Percentiles rank a stretch among this genome's conserved stretches.
These are phyloP conservation scores for Syzygium grande DNA, from an alignment of 345 rosid species.

Conservation along the genomic window DNA sequence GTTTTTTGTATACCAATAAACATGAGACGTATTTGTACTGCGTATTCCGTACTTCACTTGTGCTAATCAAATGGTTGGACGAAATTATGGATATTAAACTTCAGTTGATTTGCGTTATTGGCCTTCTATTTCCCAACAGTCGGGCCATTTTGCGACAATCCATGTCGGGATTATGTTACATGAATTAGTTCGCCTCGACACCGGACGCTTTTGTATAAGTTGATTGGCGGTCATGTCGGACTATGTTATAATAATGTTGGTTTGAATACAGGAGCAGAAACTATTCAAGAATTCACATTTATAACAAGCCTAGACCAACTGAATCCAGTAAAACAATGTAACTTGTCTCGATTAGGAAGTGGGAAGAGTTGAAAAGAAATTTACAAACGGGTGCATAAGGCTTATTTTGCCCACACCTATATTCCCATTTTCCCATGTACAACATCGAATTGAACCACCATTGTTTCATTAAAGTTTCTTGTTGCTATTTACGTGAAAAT, in stretches of 20 bases:
- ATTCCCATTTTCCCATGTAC: no score
- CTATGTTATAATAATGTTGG: neutral
- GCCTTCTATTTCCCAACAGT: neutral
- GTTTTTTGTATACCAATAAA: neutral
- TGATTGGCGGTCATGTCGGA: fast-evolving
- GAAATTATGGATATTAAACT: neutral
- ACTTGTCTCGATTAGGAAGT: no score
- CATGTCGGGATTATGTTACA: neutral
- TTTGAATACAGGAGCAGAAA: neutral
- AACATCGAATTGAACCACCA: no score
- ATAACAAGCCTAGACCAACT: neutral
- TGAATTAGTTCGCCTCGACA: fast-evolving
- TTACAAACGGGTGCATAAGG: no score
- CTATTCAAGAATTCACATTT: neutral
- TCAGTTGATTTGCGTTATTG: neutral
- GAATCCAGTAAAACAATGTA: neutral
- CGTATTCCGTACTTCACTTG: neutral
- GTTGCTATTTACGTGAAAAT: no score
- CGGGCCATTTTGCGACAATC: neutral
- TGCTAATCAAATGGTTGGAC: neutral
- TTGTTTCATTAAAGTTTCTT: no score
- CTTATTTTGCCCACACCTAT: no score
- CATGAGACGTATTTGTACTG: neutral
- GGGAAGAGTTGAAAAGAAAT: no score
- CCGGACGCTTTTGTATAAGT: neutral